A percentile compares a stretch with the other conserved stretches of the same genome.
Evolutionary conservation across 148 eudicot genomes (phyloP).

Genomic region (Rhododendron ovatum): DNA sequence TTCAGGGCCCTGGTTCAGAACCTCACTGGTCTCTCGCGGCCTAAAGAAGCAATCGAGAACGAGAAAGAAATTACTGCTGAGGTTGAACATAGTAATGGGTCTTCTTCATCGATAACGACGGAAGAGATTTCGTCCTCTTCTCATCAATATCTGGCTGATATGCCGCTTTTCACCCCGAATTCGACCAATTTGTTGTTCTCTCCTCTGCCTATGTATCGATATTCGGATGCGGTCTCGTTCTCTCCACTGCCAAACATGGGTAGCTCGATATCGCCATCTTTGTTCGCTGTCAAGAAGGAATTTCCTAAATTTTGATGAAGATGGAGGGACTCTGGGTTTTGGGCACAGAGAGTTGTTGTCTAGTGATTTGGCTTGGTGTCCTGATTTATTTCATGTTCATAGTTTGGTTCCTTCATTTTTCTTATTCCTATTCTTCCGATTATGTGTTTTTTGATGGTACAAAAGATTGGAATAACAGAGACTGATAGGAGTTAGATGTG

Average conservation of each 20-base stretch:
- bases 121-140: not conserved
- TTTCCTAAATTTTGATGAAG: not conserved
- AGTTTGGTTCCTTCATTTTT: not conserved
- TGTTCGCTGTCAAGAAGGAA: not conserved
- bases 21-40: conserved; percentile 36
- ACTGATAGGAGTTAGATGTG: not conserved
- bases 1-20: conserved; percentile 66
- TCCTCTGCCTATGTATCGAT: not conserved
- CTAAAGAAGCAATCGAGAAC: not conserved
- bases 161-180: not conserved
- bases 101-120: not conserved
- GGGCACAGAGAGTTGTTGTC: not conserved
- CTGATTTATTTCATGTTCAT: not conserved
- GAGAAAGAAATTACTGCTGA: not conserved
- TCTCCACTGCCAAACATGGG: not conserved
- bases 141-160: not conserved
- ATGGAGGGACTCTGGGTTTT: not conserved
- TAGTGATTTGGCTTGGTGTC: not conserved
- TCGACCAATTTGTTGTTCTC: not conserved
- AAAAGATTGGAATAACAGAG: not conserved
- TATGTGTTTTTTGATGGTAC: not conserved
- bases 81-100: not conserved
- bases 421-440: not conserved
- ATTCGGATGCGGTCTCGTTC: not conserved
- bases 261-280: not conserved